A percentile compares a stretch with the other conserved stretches of the same genome.
Evolutionary conservation across 2,329 filamentous ascomycete species (phyloP).

Genomic region (Scedosporium boydii): DNA sequence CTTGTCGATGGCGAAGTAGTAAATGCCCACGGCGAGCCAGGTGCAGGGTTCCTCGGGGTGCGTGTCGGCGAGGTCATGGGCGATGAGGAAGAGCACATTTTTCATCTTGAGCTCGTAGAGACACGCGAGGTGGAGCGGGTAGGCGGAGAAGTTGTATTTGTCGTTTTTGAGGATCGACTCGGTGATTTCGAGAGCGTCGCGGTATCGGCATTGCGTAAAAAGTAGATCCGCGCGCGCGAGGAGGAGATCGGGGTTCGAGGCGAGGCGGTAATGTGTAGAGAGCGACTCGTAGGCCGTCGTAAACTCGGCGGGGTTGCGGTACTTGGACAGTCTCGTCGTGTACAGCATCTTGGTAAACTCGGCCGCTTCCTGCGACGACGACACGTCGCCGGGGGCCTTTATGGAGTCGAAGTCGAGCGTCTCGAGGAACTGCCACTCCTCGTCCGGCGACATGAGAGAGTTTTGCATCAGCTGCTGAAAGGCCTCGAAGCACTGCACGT

Average conservation of each 20-base stretch:
- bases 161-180: conserved; percentile 73
- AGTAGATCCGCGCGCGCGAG: conserved; percentile 83
- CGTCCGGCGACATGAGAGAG: conserved; percentile 76
- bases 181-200: conserved; percentile 76
- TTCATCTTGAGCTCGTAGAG: conserved; percentile 80
- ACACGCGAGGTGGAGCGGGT: conserved; percentile 86
- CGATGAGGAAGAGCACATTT: conserved; percentile 82
- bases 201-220: conserved; percentile 91
- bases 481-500: conserved; percentile 96
- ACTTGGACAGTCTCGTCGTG: conserved; percentile 90
- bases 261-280: conserved; percentile 85
- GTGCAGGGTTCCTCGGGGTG: conserved; percentile 86
- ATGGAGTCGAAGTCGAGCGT: conserved; percentile 86
- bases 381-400: conserved; percentile 47
- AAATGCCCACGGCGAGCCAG: conserved; percentile 90
- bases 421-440: conserved; percentile 84
- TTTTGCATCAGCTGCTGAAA: conserved; percentile 98
- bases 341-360: conserved; percentile 96
- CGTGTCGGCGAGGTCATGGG: conserved; percentile 85
- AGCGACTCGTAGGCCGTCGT: conserved; percentile 80
- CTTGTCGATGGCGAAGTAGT: conserved; percentile 82
- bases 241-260: conserved; percentile 79
- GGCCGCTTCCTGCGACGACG: conserved; percentile 72
- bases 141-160: conserved; percentile 79
- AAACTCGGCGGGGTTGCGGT: conserved; percentile 77